Evolutionary conservation across 345 rosid species (phyloP).

Genomic region (Populus euphratica): DNA sequence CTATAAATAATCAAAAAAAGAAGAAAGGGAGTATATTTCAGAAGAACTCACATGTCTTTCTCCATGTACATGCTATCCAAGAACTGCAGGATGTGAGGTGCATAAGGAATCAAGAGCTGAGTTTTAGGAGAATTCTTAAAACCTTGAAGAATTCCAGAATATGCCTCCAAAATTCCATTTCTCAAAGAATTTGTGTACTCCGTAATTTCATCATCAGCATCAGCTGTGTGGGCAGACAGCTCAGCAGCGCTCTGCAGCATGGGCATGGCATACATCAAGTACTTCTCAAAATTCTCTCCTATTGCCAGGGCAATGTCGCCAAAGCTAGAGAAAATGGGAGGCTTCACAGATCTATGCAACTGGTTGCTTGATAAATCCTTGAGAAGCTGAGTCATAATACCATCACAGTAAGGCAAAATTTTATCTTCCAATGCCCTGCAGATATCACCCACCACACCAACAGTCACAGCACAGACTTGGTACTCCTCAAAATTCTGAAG

Average conservation of each 20-base stretch:
- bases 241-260: constrained; percentile 78
- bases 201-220: constrained; percentile 66
- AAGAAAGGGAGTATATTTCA: background rate
- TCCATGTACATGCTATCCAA: constrained; percentile 74
- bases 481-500: constrained; percentile 77
- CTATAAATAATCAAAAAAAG: background rate
- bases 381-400: constrained; percentile 76
- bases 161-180: constrained; percentile 72
- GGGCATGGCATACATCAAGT: constrained; percentile 66
- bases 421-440: constrained; percentile 68
- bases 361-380: constrained; percentile 77
- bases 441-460: constrained; percentile 70
- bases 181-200: constrained; percentile 70
- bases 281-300: constrained; percentile 69
- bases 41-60: constrained; percentile 63
- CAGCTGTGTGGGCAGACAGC: constrained; percentile 54
- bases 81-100: constrained; percentile 68
- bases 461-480: constrained; percentile 71
- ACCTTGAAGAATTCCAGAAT: constrained; percentile 76
- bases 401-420: constrained; percentile 63
- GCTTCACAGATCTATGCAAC: constrained; percentile 72
- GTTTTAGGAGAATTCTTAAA: constrained; percentile 69
- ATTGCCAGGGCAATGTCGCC: constrained; percentile 77
- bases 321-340: constrained; percentile 69
- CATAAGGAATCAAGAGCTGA: constrained; percentile 64